Conservation (phyloP, 176 grass and related monocot genomes). For the Oryza glaberrima region DNA sequence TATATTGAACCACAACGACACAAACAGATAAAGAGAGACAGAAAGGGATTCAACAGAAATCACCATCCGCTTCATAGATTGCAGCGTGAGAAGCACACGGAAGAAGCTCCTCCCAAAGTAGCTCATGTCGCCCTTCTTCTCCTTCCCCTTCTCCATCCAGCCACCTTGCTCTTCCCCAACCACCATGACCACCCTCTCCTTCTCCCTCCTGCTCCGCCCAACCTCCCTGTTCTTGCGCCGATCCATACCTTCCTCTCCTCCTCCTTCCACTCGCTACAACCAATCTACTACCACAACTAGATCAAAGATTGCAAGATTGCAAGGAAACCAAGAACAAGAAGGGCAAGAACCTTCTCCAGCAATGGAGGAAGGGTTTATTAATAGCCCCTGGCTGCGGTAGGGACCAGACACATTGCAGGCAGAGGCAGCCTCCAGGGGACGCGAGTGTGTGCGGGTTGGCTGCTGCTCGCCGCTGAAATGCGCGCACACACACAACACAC, state of each 20-base stretch:
- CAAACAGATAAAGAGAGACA: background rate
- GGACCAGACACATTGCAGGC: too few species aligned
- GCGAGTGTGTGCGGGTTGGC: too few species aligned
- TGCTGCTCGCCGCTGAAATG: background rate
- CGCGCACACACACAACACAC: background rate
- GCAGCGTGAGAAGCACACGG: constrained; percentile 50
- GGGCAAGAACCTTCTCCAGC: too few species aligned
- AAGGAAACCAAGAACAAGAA: too few species aligned
- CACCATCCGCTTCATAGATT: constrained; percentile 44
- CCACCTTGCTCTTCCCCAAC: background rate
- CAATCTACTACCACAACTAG: too few species aligned
- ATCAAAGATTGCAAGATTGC: too few species aligned
- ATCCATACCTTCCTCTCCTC: background rate
- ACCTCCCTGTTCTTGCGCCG: background rate
- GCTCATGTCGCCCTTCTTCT: background rate
- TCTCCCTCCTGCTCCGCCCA: background rate
- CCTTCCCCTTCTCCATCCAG: background rate
- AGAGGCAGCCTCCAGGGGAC: too few species aligned
- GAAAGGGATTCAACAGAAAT: background rate
- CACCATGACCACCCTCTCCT: background rate
- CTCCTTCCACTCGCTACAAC: background rate
- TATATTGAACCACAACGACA: background rate
- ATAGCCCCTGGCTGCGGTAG: too few species aligned
- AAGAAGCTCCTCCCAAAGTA: constrained; percentile 38
- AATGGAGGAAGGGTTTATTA: too few species aligned